A percentile compares a stretch with the other conserved stretches of the same genome.
phyloP scores from a whole-genome alignment of 768 basidiomycete genomes.

The Leccinum truebloodii region DNA sequence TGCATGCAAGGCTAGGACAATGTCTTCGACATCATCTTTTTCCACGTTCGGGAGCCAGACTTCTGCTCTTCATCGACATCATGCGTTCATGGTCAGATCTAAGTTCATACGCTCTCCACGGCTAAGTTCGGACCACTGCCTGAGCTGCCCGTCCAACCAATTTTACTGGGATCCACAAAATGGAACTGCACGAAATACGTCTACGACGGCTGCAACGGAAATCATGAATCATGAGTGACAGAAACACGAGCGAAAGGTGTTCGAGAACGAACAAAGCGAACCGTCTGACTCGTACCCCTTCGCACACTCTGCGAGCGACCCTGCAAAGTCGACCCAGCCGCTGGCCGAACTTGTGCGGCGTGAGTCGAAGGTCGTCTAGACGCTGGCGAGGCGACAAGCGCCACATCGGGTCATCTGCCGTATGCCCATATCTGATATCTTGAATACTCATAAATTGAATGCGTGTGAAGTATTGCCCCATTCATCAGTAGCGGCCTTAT shows the following conservation, averaged over 20 bases:
- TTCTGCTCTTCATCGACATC: too few species aligned
- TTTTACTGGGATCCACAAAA: slow-evolving; percentile 20
- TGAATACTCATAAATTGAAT: too few species aligned
- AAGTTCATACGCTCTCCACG: slow-evolving; percentile 1
- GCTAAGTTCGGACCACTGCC: slow-evolving; percentile 11
- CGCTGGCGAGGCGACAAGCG: neutral
- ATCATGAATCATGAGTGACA: neutral
- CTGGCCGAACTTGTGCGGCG: neutral
- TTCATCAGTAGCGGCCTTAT: too few species aligned
- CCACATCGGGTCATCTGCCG: too few species aligned
- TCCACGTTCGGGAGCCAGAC: neutral
- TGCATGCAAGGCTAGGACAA: neutral
- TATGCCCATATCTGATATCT: too few species aligned
- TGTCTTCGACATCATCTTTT: neutral
- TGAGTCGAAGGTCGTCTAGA: neutral
- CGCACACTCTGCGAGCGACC: neutral
- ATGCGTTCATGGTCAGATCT: too few species aligned
- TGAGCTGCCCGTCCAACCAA: slow-evolving; percentile 23
- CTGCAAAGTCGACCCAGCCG: too few species aligned
- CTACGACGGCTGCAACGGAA: slow-evolving; percentile 7
- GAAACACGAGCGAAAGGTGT: neutral
- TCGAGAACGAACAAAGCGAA: slow-evolving; percentile 21
- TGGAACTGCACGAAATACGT: slow-evolving; percentile 21
- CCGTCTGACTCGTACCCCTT: slow-evolving; percentile 3
- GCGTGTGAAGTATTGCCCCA: too few species aligned